Evolutionary conservation across 768 basidiomycete genomes (phyloP).

Genomic region (Auricularia sp.): DNA sequence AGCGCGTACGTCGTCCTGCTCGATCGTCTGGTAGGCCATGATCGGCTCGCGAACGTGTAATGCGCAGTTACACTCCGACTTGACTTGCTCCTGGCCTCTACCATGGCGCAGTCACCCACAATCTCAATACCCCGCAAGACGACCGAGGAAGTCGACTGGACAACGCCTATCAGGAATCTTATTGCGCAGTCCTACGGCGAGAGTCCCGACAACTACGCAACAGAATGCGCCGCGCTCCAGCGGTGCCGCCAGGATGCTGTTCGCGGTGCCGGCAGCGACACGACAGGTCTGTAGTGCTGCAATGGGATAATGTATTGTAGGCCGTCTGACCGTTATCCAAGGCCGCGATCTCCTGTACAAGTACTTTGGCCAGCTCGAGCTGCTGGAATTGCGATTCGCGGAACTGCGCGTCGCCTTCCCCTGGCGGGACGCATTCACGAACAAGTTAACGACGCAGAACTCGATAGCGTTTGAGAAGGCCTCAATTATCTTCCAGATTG

Average conservation of each 20-base stretch:
- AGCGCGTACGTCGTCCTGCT: constrained; percentile 50
- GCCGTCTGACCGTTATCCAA: constrained; percentile 16
- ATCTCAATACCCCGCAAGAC: constrained; percentile 87
- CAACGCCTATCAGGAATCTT: constrained; percentile 69
- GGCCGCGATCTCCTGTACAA: constrained; percentile 94
- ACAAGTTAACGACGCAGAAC: constrained; percentile 86
- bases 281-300: constrained; percentile 43
- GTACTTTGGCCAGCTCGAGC: constrained; percentile 97
- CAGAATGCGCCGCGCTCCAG: constrained; percentile 78
- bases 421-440: constrained; percentile 95
- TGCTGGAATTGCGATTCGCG: constrained; percentile 91
- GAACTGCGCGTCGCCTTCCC: constrained; percentile 94
- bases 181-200: constrained; percentile 92
- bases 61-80: not conserved
- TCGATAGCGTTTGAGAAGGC: constrained; percentile 98
- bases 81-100: not conserved
- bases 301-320: constrained; percentile 16
- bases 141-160: constrained; percentile 97
- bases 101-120: constrained; percentile 75
- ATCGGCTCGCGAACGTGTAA: not conserved
- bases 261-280: constrained; percentile 89
- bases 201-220: constrained; percentile 75
- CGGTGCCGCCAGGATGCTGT: constrained; percentile 94
- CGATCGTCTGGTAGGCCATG: constrained; percentile 68
- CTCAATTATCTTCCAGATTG: constrained; percentile 92